Evolutionary conservation across 1,139 yeast species (phyloP).

Genomic region (Candida freyschussii): DNA sequence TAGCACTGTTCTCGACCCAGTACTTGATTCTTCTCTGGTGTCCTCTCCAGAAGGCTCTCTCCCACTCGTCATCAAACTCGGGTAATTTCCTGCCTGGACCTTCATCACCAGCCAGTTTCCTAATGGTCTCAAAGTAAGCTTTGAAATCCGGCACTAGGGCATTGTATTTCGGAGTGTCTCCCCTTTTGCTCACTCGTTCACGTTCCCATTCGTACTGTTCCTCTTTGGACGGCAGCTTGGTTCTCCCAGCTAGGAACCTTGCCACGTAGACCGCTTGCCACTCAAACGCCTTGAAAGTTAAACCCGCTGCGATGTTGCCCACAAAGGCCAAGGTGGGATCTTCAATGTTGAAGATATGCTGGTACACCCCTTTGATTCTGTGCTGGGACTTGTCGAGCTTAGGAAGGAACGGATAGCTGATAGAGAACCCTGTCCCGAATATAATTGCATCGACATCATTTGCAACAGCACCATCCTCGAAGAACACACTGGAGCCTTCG

Average conservation of each 20-base stretch:
- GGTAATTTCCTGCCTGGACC: slow-evolving; percentile 8
- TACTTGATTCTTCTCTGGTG: slow-evolving; percentile 11
- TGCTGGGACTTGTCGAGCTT: background rate
- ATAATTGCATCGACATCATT: slow-evolving; percentile 28
- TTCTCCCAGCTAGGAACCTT: slow-evolving; percentile 22
- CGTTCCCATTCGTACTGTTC: slow-evolving; percentile 13
- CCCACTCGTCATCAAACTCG: slow-evolving; percentile 11
- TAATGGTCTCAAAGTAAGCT: slow-evolving; percentile 8
- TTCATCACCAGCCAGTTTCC: slow-evolving; percentile 5
- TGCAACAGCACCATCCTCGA: slow-evolving; percentile 30
- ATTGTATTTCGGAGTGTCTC: slow-evolving; percentile 15
- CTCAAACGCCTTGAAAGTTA: slow-evolving; percentile 22
- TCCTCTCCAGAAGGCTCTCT: slow-evolving; percentile 9
- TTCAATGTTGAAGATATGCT: slow-evolving; percentile 35
- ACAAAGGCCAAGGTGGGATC: slow-evolving; percentile 40
- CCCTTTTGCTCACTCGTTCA: slow-evolving; percentile 9
- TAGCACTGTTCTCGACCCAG: slow-evolving; percentile 8
- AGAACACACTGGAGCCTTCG: slow-evolving; percentile 20
- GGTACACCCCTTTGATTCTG: slow-evolving; percentile 20
- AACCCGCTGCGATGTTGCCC: slow-evolving; percentile 17
- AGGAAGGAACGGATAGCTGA: slow-evolving; percentile 7
- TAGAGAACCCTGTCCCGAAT: slow-evolving; percentile 11
- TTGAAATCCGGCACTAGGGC: slow-evolving; percentile 9
- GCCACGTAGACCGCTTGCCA: slow-evolving; percentile 24
- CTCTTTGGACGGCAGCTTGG: slow-evolving; percentile 10